A percentile compares a stretch with the other conserved stretches of the same genome.
phyloP scores from a whole-genome alignment of 2,329 filamentous ascomycete species.

The Paecilomyces formosus region DNA sequence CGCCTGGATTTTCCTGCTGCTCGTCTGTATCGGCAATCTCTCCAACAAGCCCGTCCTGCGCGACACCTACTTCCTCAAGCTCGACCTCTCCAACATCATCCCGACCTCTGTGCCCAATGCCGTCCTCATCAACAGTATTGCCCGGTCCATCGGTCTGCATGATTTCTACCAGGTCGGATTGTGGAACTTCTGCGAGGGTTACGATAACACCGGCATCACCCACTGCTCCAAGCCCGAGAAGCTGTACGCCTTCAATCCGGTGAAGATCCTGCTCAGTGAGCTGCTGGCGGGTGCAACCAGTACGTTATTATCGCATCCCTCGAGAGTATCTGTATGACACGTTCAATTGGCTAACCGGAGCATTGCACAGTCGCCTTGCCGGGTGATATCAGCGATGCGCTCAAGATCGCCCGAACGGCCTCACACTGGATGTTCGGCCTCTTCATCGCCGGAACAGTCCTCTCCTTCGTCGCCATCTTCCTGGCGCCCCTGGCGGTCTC shows the following conservation, averaged over 20 bases:
- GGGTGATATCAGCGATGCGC: constrained; percentile 61
- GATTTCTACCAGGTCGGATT: constrained; percentile 92
- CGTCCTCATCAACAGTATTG: constrained; percentile 76
- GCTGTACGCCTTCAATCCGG: constrained; percentile 87
- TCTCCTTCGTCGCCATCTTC: constrained; percentile 68
- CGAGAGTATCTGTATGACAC: too few relatives aligned
- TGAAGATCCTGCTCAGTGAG: constrained; percentile 71
- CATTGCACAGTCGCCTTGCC: constrained; percentile 62
- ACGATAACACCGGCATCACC: constrained; percentile 61
- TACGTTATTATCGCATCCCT: constrained; percentile 33
- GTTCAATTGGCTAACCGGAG: neutral
- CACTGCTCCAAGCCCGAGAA: constrained; percentile 62
- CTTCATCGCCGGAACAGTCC: constrained; percentile 64
- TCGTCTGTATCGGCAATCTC: constrained; percentile 73
- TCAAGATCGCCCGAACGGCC: constrained; percentile 64
- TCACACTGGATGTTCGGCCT: constrained; percentile 85
- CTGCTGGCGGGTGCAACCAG: constrained; percentile 73
- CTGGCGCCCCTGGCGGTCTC: constrained; percentile 47
- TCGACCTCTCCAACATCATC: constrained; percentile 77
- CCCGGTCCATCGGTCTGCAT: constrained; percentile 75
- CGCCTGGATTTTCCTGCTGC: constrained; percentile 68
- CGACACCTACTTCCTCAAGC: constrained; percentile 74
- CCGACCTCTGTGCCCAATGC: constrained; percentile 64
- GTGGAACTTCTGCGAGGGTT: constrained; percentile 90
- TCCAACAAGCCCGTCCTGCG: constrained; percentile 54